A percentile compares a stretch with the other conserved stretches of the same genome.
Conservation (phyloP, 2,329 filamentous ascomycete species). For the Trichophaea hybrida region DNA sequence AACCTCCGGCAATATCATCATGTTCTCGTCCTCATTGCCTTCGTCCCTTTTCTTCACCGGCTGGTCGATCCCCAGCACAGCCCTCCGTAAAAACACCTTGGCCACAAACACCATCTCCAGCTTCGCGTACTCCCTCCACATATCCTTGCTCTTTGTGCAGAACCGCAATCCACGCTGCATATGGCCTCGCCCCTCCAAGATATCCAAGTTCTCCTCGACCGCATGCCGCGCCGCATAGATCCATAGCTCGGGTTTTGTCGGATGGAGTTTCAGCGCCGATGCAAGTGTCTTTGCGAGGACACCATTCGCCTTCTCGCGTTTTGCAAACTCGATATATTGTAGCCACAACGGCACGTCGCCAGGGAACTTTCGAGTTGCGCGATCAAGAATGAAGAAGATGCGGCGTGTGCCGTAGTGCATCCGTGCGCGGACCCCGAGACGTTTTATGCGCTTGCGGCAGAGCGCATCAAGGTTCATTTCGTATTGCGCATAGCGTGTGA, state of each 20-base stretch:
- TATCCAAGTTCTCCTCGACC: constrained; percentile 68
- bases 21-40: constrained; percentile 41
- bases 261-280: constrained; percentile 67
- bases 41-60: constrained; percentile 31
- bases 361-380: constrained; percentile 69
- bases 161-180: constrained; percentile 84
- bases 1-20: constrained; percentile 41
- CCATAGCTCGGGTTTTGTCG: constrained; percentile 72
- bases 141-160: constrained; percentile 54
- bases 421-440: constrained; percentile 60
- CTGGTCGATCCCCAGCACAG: constrained; percentile 48
- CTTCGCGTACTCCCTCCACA: constrained; percentile 85
- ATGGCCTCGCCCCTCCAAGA: constrained; percentile 69
- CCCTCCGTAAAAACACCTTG: constrained; percentile 61
- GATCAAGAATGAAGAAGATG: constrained; percentile 78
- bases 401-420: constrained; percentile 62
- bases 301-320: constrained; percentile 51
- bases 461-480: constrained; percentile 58
- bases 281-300: constrained; percentile 51
- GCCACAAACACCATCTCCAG: constrained; percentile 85
- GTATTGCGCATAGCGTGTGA: constrained; percentile 64
- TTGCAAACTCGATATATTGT: constrained; percentile 73
- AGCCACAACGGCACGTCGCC: constrained; percentile 73
- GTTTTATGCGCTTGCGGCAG: constrained; percentile 66
- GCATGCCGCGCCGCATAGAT: constrained; percentile 64